Conservation (phyloP, 2,329 filamentous ascomycete genomes). For the Penicillium griseofulvum region DNA sequence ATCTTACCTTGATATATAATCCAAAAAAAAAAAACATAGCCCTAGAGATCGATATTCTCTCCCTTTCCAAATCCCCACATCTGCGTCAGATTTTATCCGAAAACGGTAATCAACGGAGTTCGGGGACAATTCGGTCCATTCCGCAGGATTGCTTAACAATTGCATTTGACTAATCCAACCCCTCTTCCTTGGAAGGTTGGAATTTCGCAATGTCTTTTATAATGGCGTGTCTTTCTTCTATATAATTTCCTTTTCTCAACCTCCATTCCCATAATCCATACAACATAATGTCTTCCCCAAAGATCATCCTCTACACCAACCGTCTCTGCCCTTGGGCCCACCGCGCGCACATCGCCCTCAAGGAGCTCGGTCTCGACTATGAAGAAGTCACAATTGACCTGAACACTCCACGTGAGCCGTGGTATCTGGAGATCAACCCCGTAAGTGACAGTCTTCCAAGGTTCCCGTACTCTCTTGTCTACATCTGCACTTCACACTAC, state of each 20-base stretch:
- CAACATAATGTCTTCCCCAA: slow-evolving; percentile 37
- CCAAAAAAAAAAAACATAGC: too few species aligned
- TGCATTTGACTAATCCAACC: slow-evolving; percentile 26
- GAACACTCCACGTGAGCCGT: slow-evolving; percentile 62
- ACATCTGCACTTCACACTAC: background rate
- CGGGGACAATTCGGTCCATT: slow-evolving; percentile 6
- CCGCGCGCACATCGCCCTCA: slow-evolving; percentile 69
- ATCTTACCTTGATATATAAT: background rate
- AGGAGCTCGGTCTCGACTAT: slow-evolving; percentile 63
- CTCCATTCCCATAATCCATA: slow-evolving; percentile 8
- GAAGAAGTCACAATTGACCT: slow-evolving; percentile 74
- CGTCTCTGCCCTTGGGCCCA: slow-evolving; percentile 71
- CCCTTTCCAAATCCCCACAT: background rate
- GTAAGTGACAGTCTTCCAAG: slow-evolving; percentile 34
- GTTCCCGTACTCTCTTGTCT: background rate
- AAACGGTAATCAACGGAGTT: slow-evolving; percentile 7
- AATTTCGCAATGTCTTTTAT: slow-evolving; percentile 16
- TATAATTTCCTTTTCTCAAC: slow-evolving; percentile 7
- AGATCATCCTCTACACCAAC: slow-evolving; percentile 69
- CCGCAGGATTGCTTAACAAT: slow-evolving; percentile 20
- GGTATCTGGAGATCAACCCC: slow-evolving; percentile 75
- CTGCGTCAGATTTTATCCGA: slow-evolving; percentile 14
- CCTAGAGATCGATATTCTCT: background rate
- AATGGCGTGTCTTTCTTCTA: slow-evolving; percentile 12
- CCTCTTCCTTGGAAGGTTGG: too few species aligned